Base-by-base conservation (phyloP, 148 eudicot species). In the Polygonum maritimum region DNA sequence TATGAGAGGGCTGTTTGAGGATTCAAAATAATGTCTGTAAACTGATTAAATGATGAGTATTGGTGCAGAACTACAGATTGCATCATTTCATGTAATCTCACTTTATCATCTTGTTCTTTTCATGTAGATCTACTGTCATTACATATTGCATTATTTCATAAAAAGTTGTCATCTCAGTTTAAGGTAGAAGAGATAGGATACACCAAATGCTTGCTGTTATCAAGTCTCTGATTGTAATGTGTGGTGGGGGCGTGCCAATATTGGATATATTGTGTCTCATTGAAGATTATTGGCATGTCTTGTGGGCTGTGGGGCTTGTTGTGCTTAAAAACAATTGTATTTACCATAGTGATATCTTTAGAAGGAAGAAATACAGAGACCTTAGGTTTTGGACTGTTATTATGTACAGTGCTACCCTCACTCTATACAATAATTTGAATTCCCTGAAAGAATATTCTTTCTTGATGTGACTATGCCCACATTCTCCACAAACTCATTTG, bases 181-280 rank as follows among this genome's bases (percentile, higher is more conserved):
- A 36, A 33, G 71, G 21, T 15, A 16, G 5, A 67, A 38, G 19
- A 67, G 36, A 35, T 67, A 67, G 11, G 45, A 67, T 67, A 67
- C n/a, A 36, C 71, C 45, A 67, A 36, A 19, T 38, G 36, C 71
- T 67, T 67, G 71, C 15, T 60, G 38, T 60, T 67, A 18, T 67
- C 71, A 14, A 38, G 71, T 67, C 19, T 67, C 19, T 67, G 36
- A 67, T 14, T 67, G 71, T 67, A 9, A 67, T 67, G 3, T 38
- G 44, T 67, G 71, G 71, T 67, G 71, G 71, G 71, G 71, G 71
- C 21, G 7, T 35, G 10, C 71, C 44, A 35, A 67, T 67, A n/a
- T 36, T 67, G 45, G 19, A 14, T 35, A 19, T 19, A 38, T 54
- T 54, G 26, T 54, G 22, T 36, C 44, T 67, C 10, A 14, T 5